Conservation (phyloP, 2,329 filamentous ascomycete genomes). For the Aureobasidium sp. region DNA sequence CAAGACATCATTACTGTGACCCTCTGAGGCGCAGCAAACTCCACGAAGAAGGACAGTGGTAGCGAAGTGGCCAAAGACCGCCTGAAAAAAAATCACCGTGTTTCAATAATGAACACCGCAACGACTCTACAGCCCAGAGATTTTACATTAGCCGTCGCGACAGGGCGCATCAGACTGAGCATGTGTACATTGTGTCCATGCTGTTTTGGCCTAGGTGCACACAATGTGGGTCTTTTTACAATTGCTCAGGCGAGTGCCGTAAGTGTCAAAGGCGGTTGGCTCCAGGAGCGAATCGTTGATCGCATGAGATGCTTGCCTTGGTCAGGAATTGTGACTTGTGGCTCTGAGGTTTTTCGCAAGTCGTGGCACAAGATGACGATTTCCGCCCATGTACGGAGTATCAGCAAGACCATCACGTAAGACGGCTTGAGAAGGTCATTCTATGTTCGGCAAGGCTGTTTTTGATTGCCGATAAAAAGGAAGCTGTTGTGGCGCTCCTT, state of each 20-base stretch:
- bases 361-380: not conserved
- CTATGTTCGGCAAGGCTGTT: constrained; percentile 5
- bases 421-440: constrained; percentile 2
- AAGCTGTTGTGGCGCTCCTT: not conserved
- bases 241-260: not conserved
- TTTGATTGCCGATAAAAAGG: constrained; percentile 3
- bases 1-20: constrained; percentile 5
- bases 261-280: not conserved
- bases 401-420: not conserved
- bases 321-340: not conserved
- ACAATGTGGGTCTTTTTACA: not conserved
- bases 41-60: not conserved
- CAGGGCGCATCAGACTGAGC: not conserved
- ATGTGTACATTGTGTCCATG: not conserved
- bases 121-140: not conserved
- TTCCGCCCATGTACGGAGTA: not conserved
- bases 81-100: not conserved
- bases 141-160: not conserved
- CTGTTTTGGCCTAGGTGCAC: not conserved
- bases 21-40: not conserved
- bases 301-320: not conserved
- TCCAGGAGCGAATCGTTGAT: not conserved
- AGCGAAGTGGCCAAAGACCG: not conserved
- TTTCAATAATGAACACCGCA: constrained; percentile 1
- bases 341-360: not conserved